Evolutionary conservation across 2,329 filamentous ascomycete species (phyloP).

Genomic region (Hirsutella thompsonii): DNA sequence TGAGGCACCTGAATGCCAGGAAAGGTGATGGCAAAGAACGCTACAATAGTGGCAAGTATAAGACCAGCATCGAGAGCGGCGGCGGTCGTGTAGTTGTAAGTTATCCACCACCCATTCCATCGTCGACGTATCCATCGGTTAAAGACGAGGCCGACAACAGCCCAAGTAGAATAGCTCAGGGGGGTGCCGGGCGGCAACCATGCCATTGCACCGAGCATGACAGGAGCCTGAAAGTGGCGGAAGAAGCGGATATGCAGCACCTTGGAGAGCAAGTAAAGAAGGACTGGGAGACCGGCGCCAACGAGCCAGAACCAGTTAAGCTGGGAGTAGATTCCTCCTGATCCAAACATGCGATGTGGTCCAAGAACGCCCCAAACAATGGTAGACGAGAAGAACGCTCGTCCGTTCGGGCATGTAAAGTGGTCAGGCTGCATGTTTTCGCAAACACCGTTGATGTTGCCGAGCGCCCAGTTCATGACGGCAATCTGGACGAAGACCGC

Average conservation of each 20-base stretch:
- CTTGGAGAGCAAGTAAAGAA: constrained; percentile 28
- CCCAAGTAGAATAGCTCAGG: constrained; percentile 46
- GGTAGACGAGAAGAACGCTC: constrained; percentile 35
- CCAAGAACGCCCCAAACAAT: constrained; percentile 47
- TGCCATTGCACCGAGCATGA: constrained; percentile 42
- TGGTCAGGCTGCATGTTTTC: constrained; percentile 10
- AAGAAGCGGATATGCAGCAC: constrained; percentile 18
- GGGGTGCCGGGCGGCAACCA: constrained; percentile 47
- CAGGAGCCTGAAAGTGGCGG: constrained; percentile 39
- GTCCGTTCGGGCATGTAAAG: constrained; percentile 27
- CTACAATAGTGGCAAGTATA: constrained; percentile 20
- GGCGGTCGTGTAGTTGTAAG: constrained; percentile 27
- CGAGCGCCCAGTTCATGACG: constrained; percentile 15
- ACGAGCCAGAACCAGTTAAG: constrained; percentile 42
- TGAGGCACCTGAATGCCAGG: constrained; percentile 23
- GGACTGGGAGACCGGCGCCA: constrained; percentile 32
- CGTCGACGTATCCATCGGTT: constrained; percentile 41
- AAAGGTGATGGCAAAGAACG: constrained; percentile 16
- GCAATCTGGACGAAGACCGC: constrained; percentile 12
- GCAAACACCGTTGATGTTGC: constrained; percentile 36
- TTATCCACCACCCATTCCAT: constrained; percentile 46
- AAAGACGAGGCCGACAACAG: constrained; percentile 42
- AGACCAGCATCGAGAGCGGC: constrained; percentile 26
- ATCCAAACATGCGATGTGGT: constrained; percentile 39
- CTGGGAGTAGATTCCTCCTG: constrained; percentile 33